phyloP scores from a whole-genome alignment of 768 basidiomycete genomes.

The Dentipellis sp. region DNA sequence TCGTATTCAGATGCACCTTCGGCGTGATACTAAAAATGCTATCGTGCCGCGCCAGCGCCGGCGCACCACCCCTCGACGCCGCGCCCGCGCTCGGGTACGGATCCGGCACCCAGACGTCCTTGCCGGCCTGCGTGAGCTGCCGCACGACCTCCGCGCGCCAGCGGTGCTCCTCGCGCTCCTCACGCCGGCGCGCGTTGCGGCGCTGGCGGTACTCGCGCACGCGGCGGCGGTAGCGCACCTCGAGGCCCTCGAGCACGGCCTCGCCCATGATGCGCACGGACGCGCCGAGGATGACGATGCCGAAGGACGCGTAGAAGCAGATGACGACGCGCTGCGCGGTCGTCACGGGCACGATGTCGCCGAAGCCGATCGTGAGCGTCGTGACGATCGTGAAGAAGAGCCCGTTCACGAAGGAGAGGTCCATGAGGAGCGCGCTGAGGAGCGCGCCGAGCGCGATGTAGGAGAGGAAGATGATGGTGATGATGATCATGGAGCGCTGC shows the following conservation, averaged over 20 bases:
- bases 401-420: slow-evolving; percentile 58
- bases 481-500: slow-evolving; percentile 72
- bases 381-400: slow-evolving; percentile 72
- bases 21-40: slow-evolving; percentile 21
- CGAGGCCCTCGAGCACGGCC: slow-evolving; percentile 62
- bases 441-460: slow-evolving; percentile 72
- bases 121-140: slow-evolving; percentile 42
- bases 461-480: slow-evolving; percentile 62
- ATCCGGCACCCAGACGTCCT: slow-evolving; percentile 44
- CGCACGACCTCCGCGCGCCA: slow-evolving; percentile 59
- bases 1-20: slow-evolving; percentile 52
- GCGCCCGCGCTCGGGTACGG: not conserved
- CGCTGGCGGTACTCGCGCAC: slow-evolving; percentile 35
- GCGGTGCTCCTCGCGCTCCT: slow-evolving; percentile 36
- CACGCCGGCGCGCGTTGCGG: slow-evolving; percentile 32
- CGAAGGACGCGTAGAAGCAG: slow-evolving; percentile 47
- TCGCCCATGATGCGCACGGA: slow-evolving; percentile 28
- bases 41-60: slow-evolving; percentile 7
- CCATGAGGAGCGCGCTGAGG: slow-evolving; percentile 40
- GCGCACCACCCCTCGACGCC: not conserved
- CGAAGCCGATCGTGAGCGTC: slow-evolving; percentile 64
- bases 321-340: slow-evolving; percentile 49
- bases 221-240: slow-evolving; percentile 54
- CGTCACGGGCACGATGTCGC: slow-evolving; percentile 55
- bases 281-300: slow-evolving; percentile 50